Evolutionary conservation across 2,329 filamentous ascomycete genomes (phyloP).

Genomic region (Aspergillus phoenicis): DNA sequence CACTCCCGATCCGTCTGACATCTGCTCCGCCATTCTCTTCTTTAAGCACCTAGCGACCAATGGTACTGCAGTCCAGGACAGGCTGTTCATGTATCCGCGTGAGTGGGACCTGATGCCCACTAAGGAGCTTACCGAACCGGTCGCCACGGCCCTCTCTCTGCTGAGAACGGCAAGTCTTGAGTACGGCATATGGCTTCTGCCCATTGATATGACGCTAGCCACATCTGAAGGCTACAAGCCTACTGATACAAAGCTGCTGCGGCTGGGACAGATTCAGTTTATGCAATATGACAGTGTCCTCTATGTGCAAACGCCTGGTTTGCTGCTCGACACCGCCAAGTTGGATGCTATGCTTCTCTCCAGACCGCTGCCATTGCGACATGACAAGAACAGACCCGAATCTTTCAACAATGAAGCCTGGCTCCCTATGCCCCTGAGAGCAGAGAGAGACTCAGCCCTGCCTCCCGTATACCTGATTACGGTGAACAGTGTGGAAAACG

Average conservation of each 20-base stretch:
- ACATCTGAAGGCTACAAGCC: constrained; percentile 34
- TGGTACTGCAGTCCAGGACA: constrained; percentile 39
- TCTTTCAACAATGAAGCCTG: constrained; percentile 44
- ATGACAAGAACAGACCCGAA: constrained; percentile 36
- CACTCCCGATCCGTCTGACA: constrained; percentile 44
- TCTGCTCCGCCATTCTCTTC: constrained; percentile 50
- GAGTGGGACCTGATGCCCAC: constrained; percentile 44
- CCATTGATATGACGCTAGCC: constrained; percentile 43
- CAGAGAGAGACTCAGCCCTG: constrained; percentile 34
- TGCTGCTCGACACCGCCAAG: constrained; percentile 41
- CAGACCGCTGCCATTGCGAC: constrained; percentile 35
- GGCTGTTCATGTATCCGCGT: constrained; percentile 50
- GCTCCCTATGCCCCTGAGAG: constrained; percentile 38
- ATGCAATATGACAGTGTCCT: constrained; percentile 48
- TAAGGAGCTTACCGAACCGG: constrained; percentile 26
- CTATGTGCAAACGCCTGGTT: constrained; percentile 46
- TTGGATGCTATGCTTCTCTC: constrained; percentile 44
- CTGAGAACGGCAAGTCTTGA: constrained; percentile 43
- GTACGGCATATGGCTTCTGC: constrained; percentile 45
- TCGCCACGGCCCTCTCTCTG: constrained; percentile 39
- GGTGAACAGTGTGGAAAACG: constrained; percentile 38
- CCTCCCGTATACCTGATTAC: constrained; percentile 43
- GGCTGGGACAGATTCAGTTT: constrained; percentile 43
- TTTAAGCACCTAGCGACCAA: constrained; percentile 44
- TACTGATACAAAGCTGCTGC: constrained; percentile 42